Evolutionary conservation across 345 rosid genomes (phyloP).

Genomic region (Citrus glauca): DNA sequence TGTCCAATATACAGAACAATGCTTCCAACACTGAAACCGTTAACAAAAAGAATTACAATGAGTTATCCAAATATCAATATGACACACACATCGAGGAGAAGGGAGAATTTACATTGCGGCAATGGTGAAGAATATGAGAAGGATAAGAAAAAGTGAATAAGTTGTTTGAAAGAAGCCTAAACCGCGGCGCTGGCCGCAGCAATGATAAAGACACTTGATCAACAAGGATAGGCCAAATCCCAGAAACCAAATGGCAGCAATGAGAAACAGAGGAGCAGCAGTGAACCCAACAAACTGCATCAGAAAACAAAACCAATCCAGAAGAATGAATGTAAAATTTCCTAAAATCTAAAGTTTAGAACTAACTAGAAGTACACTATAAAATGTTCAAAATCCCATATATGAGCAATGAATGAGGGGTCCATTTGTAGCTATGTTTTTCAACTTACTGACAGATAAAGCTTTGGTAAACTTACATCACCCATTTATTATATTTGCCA

Average conservation of each 20-base stretch:
- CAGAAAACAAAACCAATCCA: not conserved
- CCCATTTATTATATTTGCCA: no score
- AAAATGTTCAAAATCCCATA: not conserved
- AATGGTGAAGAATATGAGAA: slow-evolving; percentile 35
- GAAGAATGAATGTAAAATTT: no score
- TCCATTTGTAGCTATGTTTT: no score
- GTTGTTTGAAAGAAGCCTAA: slow-evolving; percentile 28
- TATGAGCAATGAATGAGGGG: not conserved
- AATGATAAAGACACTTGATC: slow-evolving; percentile 20
- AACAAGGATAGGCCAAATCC: slow-evolving; percentile 33
- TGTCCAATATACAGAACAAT: slow-evolving; percentile 35
- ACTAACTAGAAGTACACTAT: not conserved
- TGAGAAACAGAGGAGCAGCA: slow-evolving; percentile 39
- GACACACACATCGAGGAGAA: not conserved
- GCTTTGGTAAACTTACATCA: no score
- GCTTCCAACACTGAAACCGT: slow-evolving; percentile 27
- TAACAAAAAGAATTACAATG: not conserved
- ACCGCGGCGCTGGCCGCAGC: slow-evolving; percentile 31
- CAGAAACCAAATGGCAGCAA: slow-evolving; percentile 38
- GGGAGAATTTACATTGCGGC: slow-evolving; percentile 33
- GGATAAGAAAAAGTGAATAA: slow-evolving; percentile 34
- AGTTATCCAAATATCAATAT: not conserved
- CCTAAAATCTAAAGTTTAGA: no score
- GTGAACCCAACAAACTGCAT: slow-evolving; percentile 50
- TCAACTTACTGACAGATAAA: no score